Conservation (phyloP, 192 early-diverging fungal species). For the Coemansia sp. region DNA sequence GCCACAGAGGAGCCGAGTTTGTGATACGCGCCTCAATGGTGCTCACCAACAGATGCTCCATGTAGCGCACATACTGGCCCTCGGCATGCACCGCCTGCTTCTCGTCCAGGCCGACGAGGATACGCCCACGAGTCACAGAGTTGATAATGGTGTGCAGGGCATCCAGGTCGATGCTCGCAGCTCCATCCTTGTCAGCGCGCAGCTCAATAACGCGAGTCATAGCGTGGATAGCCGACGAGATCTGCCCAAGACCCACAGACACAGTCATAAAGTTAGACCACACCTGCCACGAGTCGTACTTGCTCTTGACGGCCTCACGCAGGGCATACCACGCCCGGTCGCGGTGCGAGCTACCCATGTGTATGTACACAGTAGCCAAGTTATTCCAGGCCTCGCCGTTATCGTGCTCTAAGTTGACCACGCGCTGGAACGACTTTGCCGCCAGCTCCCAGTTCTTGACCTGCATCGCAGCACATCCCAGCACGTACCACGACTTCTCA, state of each 20-base stretch:
- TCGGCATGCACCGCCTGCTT: slow-evolving; percentile 60
- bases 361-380: slow-evolving; percentile 83
- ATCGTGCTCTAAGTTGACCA: slow-evolving; percentile 70
- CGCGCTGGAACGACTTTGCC: slow-evolving; percentile 74
- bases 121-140: slow-evolving; percentile 60
- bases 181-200: slow-evolving; percentile 69
- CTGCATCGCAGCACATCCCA: slow-evolving; percentile 93
- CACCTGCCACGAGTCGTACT: slow-evolving; percentile 86
- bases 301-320: slow-evolving; percentile 78
- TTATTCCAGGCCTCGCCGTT: slow-evolving; percentile 99
- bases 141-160: slow-evolving; percentile 75
- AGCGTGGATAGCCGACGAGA: slow-evolving; percentile 82
- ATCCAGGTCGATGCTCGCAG: slow-evolving; percentile 80
- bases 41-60: slow-evolving; percentile 69
- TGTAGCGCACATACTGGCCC: slow-evolving; percentile 19
- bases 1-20: slow-evolving; percentile 75
- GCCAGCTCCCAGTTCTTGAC: slow-evolving; percentile 77
- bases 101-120: slow-evolving; percentile 21
- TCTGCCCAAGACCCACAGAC: slow-evolving; percentile 76
- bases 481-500: slow-evolving; percentile 95
- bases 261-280: slow-evolving; percentile 93
- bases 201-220: slow-evolving; percentile 82
- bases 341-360: slow-evolving; percentile 63
- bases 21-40: slow-evolving; percentile 80
- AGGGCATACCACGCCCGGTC: slow-evolving; percentile 83